Evolutionary conservation across 2,329 filamentous ascomycete species (phyloP).

Genomic region (Paecilomyces dactylethromorphus): DNA sequence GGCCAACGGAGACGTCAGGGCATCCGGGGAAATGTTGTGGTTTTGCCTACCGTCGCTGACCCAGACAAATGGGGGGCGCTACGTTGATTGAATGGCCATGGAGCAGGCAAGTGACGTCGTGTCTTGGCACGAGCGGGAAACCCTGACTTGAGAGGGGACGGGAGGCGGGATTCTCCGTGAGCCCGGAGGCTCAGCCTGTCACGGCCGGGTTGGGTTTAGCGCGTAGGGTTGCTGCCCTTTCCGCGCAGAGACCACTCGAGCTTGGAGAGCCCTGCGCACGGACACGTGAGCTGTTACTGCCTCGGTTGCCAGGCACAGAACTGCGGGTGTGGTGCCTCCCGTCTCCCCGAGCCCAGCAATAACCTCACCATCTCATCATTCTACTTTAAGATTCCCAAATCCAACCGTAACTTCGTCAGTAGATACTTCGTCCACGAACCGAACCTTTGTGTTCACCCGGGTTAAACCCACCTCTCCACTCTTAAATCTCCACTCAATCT

Average conservation of each 20-base stretch:
- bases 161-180: no score
- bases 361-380: constrained; percentile 28
- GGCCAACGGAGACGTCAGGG: neutral
- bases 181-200: no score
- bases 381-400: constrained; percentile 13
- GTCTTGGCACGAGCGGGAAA: neutral
- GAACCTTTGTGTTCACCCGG: constrained; percentile 21
- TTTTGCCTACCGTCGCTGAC: neutral
- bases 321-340: constrained; percentile 21
- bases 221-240: constrained; percentile 19
- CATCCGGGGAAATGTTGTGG: neutral
- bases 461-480: constrained; percentile 26
- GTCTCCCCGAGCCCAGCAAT: constrained; percentile 17
- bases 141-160: neutral
- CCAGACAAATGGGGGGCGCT: neutral
- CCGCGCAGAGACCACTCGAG: neutral
- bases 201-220: constrained; percentile 2
- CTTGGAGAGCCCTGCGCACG: neutral
- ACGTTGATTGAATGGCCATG: neutral
- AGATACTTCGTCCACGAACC: constrained; percentile 22
- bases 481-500: constrained; percentile 11
- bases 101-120: neutral
- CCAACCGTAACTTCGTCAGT: constrained; percentile 4
- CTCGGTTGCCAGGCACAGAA: constrained; percentile 15
- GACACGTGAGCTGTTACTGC: constrained; percentile 7